Evolutionary conservation across 78 protist genomes (phyloP).

Genomic region (Paulinella micropora): DNA sequence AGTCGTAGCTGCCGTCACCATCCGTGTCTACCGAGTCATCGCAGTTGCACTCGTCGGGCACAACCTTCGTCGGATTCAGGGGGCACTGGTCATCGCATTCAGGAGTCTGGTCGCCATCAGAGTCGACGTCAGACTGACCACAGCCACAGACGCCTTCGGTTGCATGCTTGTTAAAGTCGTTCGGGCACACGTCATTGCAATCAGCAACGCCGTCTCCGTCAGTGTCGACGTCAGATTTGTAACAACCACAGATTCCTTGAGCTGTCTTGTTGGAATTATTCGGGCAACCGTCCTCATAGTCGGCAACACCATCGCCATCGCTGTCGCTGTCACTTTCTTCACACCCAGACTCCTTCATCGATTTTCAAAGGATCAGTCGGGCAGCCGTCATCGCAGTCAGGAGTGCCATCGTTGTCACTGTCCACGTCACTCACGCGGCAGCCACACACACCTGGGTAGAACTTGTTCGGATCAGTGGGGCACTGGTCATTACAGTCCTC

Average conservation of each 20-base stretch:
- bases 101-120: neutral
- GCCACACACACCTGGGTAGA: no score
- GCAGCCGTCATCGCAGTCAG: neutral
- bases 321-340: neutral
- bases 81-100: neutral
- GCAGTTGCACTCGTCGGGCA: neutral
- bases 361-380: neutral
- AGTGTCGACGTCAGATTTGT: neutral
- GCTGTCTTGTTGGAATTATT: neutral
- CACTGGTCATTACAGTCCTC: neutral
- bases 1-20: neutral
- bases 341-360: neutral
- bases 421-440: no score
- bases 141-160: neutral
- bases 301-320: neutral
- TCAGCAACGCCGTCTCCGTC: neutral
- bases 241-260: neutral
- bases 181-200: neutral
- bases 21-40: neutral
- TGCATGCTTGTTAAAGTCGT: neutral
- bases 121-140: neutral
- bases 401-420: neutral
- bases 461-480: neutral
- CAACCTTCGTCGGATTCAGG: neutral
- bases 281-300: neutral